Evolutionary conservation across 148 eudicot species (phyloP).

Genomic region (Vaccinium corymbosum): DNA sequence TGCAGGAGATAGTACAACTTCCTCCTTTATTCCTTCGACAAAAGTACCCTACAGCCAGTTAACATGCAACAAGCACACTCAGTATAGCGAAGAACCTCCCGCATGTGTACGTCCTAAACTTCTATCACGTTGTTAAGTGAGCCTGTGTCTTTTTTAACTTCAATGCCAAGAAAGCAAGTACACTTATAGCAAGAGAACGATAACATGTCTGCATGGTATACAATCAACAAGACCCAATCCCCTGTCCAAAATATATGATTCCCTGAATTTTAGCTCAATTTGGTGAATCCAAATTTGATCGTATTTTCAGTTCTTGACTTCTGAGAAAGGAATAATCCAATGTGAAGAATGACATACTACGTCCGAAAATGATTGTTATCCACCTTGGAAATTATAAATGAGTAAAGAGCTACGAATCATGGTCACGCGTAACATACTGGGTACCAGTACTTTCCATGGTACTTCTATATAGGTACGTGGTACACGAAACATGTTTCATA

Average conservation of each 20-base stretch:
- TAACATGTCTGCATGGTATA: not conserved
- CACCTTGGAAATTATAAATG: not conserved
- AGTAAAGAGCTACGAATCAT: not conserved
- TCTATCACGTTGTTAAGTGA: not conserved
- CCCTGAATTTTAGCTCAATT: not conserved
- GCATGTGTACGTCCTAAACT: not conserved
- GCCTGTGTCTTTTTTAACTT: not conserved
- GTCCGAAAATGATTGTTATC: not conserved
- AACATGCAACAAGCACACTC: not conserved
- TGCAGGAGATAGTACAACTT: conserved; percentile 96
- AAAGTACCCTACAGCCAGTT: conserved; percentile 70
- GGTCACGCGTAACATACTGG: not conserved
- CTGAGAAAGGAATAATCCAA: not conserved
- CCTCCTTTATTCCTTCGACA: conserved; percentile 97
- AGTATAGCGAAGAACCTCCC: not conserved
- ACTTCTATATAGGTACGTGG: not conserved
- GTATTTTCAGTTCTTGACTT: not conserved
- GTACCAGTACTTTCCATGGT: not conserved
- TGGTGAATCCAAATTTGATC: not conserved
- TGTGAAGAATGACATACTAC: not conserved
- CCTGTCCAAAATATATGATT: not conserved
- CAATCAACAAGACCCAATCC: not conserved
- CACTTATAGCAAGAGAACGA: not conserved
- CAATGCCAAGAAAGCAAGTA: not conserved
- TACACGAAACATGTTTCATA: not conserved